Evolutionary conservation across 78 protist genomes (phyloP).

Genomic region (Anaeramoeba flamelloides): DNA sequence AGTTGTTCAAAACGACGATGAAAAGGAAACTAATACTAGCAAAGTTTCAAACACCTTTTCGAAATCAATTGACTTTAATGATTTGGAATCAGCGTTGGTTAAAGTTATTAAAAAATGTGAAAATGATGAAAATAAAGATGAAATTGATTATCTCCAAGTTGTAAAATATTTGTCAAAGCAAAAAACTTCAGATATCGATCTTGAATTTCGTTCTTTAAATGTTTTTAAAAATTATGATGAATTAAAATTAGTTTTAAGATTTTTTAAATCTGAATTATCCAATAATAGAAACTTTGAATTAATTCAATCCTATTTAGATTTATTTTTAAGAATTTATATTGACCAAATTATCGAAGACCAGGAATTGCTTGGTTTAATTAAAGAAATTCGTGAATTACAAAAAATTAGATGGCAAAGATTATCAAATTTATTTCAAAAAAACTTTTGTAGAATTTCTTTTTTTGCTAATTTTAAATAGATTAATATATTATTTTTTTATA

Average conservation of each 20-base stretch:
- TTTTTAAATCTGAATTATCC: not conserved
- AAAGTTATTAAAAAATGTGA: not conserved
- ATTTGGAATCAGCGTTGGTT: not conserved
- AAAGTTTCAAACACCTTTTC: not conserved
- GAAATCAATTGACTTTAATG: not conserved
- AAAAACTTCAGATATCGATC: not conserved
- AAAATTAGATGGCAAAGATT: not conserved
- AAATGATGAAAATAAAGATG: not conserved
- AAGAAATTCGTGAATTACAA: not conserved
- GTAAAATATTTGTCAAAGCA: not conserved
- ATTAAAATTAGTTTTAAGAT: not conserved
- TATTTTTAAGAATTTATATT: not conserved
- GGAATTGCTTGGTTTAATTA: not conserved
- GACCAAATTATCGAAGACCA: not conserved
- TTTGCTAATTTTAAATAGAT: not conserved
- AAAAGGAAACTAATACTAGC: not conserved
- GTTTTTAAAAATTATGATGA: not conserved
- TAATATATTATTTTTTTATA: too few relatives aligned
- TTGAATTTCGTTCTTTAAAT: not conserved
- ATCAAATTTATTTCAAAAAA: not conserved
- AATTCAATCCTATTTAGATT: not conserved
- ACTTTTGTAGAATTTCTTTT: not conserved
- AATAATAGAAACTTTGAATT: not conserved
- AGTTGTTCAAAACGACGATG: not conserved
- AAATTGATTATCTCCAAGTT: not conserved